Evolutionary conservation across 169 alveolate genomes (phyloP).

Genomic region (Plasmodium ovale): DNA sequence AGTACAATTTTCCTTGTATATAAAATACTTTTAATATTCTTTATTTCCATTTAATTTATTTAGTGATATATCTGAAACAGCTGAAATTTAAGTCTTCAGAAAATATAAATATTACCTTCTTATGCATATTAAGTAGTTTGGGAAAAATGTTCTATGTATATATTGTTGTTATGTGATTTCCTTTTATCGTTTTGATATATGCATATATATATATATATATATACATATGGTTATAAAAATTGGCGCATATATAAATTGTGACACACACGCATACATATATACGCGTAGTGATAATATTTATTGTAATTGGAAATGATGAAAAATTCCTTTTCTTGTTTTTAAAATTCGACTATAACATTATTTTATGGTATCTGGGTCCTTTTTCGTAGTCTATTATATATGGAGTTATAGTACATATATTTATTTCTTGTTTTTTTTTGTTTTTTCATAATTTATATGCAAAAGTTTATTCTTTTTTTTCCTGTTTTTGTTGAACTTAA

Average conservation of each 20-base stretch:
- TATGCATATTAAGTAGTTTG: constrained; percentile 61
- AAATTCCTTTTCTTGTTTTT: background rate
- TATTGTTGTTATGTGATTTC: too few species aligned
- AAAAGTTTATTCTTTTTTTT: background rate
- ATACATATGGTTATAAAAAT: background rate
- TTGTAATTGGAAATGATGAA: background rate
- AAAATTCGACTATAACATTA: background rate
- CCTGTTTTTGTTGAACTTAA: too few species aligned
- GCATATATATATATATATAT: background rate
- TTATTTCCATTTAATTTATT: constrained; percentile 76
- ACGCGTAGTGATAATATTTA: background rate
- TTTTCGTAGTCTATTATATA: constrained; percentile 12
- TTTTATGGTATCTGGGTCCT: constrained; percentile 24
- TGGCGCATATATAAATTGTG: background rate
- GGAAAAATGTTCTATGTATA: background rate
- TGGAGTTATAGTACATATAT: constrained; percentile 10
- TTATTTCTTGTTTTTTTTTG: constrained; percentile 27
- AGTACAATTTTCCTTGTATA: constrained; percentile 33
- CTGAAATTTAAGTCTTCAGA: constrained; percentile 68
- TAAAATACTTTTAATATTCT: constrained; percentile 9
- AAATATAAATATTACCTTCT: constrained; percentile 34
- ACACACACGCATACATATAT: background rate
- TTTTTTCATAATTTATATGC: constrained; percentile 43
- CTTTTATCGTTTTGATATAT: too few species aligned
- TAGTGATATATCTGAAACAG: constrained; percentile 12